Evolutionary conservation across 2,329 filamentous ascomycete species (phyloP), one percentile per base, ranked within the genome.

Genomic region (Fusarium tricinctum): DNA sequence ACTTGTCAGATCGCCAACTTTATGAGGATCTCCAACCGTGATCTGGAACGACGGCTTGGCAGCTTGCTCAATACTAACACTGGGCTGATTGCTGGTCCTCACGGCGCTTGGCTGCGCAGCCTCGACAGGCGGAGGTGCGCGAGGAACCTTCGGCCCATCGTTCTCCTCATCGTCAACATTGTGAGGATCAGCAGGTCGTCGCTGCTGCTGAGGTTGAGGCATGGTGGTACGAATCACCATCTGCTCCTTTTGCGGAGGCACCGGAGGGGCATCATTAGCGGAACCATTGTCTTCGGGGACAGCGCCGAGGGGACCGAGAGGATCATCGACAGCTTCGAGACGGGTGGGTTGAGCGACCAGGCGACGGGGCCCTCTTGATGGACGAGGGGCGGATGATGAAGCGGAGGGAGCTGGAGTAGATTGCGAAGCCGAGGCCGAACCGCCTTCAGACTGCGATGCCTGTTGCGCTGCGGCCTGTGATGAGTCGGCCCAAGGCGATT

Each of bases 1-100:
- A 79, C 92, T 97, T 10, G 96, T 97, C 78, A 98, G 81, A 80
- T 98, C 96, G 62, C 96, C 96, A 71, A 99, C 95, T 83, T 98
- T 99, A 81, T 97, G 94, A 56, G 96, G 96, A 81, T 99, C 96
- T 59, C 96, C 96, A 22, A 99, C 96, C 4, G 87, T 89, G 74
- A 99, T 98, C 49, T 92, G 84, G 80, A 98, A 99, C 42, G 84
- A 91, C 7, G 96, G 96, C 80, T 97, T 97, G 30, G 95, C 91
- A 46, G 96, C 96, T 81, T 97, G 92, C 80, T 98, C 95, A 57
- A 98, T 84, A 78, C 92, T 97, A 70, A 97, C 88, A 77, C 94
- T 97, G 19, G 94, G 94, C 75, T 83, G 89, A 70, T 77, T 87
- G 75, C 81, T 85, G 78, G 79, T 84, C 73, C 82, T 81, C 32